Evolutionary conservation across 2,329 filamentous ascomycete species (phyloP).

Genomic region (Diaporthe caulivora): DNA sequence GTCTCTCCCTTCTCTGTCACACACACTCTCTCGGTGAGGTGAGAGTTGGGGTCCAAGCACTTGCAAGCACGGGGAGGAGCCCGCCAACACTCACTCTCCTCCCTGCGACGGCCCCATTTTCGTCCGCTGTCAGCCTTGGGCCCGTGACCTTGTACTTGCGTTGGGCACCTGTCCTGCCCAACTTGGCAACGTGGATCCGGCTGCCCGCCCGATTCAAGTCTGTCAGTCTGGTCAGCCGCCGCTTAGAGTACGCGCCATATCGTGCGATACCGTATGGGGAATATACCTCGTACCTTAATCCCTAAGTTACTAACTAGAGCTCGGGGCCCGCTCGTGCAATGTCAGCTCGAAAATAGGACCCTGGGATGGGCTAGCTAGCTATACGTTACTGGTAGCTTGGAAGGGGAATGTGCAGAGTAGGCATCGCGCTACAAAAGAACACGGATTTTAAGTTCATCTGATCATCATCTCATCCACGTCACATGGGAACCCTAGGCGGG

Average conservation of each 20-base stretch:
- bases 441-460: not conserved
- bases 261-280: not conserved
- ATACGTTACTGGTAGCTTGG: not conserved
- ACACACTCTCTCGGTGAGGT: not conserved
- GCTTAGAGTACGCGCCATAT: not conserved
- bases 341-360: not conserved
- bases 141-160: not conserved
- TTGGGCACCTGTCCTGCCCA: not conserved
- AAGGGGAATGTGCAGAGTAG: not conserved
- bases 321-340: not conserved
- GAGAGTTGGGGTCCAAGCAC: constrained; percentile 11
- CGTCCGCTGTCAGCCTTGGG: constrained; percentile 1
- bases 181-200: constrained; percentile 1
- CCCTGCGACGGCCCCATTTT: not conserved
- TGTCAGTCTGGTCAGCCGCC: not conserved
- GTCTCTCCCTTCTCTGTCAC: not conserved
- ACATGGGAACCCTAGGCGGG: constrained; percentile 25
- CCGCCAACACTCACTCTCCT: not conserved
- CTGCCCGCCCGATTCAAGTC: not conserved
- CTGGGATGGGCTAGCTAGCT: not conserved
- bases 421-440: constrained; percentile 4
- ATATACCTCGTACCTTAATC: not conserved
- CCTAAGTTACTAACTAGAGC: not conserved
- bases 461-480: not conserved
- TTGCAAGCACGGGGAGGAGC: not conserved